phyloP scores from a whole-genome alignment of 177 flowering plant genomes.

The Vitis hybrid region DNA sequence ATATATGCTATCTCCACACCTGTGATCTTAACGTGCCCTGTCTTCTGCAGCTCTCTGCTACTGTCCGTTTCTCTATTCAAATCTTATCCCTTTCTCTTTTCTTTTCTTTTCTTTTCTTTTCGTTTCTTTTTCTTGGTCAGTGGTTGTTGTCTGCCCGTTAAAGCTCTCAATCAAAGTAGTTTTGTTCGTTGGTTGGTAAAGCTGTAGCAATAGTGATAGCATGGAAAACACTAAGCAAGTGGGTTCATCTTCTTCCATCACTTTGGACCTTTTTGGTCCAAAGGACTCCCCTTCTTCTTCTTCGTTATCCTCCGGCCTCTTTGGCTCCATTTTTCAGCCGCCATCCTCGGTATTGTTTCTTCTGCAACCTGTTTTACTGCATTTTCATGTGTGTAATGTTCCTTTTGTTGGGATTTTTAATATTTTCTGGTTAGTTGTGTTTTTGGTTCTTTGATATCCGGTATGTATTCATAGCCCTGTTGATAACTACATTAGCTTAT shows the following conservation, averaged over 20 bases:
- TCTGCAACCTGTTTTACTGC: background rate
- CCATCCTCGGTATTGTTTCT: slow-evolving; percentile 24
- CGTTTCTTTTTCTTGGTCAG: slow-evolving; percentile 6
- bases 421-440: too few relatives aligned
- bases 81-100: slow-evolving; percentile 22
- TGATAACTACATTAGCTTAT: too few relatives aligned
- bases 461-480: too few relatives aligned
- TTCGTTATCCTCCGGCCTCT: slow-evolving; percentile 26
- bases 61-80: slow-evolving; percentile 7
- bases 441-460: too few relatives aligned
- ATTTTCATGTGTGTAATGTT: background rate
- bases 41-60: background rate
- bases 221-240: slow-evolving; percentile 35
- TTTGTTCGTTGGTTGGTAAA: slow-evolving; percentile 31
- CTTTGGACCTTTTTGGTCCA: slow-evolving; percentile 53
- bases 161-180: slow-evolving; percentile 19
- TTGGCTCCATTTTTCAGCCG: slow-evolving; percentile 46
- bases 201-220: background rate
- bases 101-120: background rate
- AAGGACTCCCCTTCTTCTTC: slow-evolving; percentile 31
- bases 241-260: slow-evolving; percentile 25
- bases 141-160: slow-evolving; percentile 15
- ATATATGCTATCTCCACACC: slow-evolving; percentile 9
- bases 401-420: background rate
- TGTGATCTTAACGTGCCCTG: slow-evolving; percentile 27